These are phyloP conservation scores for Cajanus cajan DNA, from an alignment of 306 rosid species.

Conservation along the genomic window DNA sequence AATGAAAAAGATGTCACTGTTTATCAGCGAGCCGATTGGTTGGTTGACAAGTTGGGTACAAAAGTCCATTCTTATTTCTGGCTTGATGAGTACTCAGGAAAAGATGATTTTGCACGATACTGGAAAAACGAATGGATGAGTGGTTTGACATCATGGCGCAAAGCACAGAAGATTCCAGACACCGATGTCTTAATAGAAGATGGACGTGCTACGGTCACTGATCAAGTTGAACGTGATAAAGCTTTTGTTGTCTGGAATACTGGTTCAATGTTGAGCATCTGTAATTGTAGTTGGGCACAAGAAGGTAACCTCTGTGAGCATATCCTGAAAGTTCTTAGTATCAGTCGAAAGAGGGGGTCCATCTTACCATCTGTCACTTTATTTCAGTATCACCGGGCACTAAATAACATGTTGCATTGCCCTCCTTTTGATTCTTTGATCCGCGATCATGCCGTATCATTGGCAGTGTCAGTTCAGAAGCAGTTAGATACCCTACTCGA, in stretches of 20 bases:
- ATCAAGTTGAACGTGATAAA: constrained; percentile 52
- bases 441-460: constrained; percentile 74
- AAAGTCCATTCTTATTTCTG: constrained; percentile 88
- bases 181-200: constrained; percentile 60
- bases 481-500: constrained; percentile 49
- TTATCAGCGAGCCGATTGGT: constrained; percentile 76
- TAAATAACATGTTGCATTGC: constrained; percentile 59
- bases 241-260: constrained; percentile 66
- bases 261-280: constrained; percentile 71
- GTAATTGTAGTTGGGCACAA: constrained; percentile 81
- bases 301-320: constrained; percentile 86
- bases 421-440: constrained; percentile 86
- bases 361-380: constrained; percentile 57
- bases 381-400: constrained; percentile 63
- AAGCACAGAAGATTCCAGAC: constrained; percentile 70
- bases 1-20: constrained; percentile 62
- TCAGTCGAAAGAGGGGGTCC: constrained; percentile 46
- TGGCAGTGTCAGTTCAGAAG: constrained; percentile 71
- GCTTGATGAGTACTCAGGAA: constrained; percentile 89
- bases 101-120: constrained; percentile 79
- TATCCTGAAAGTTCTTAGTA: constrained; percentile 57
- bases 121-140: constrained; percentile 86
- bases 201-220: constrained; percentile 57
- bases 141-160: constrained; percentile 91
- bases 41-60: constrained; percentile 82